Evolutionary conservation across 495 filamentous ascomycete genomes (phyloP).

Genomic region (Hypoxylon subgilvum): DNA sequence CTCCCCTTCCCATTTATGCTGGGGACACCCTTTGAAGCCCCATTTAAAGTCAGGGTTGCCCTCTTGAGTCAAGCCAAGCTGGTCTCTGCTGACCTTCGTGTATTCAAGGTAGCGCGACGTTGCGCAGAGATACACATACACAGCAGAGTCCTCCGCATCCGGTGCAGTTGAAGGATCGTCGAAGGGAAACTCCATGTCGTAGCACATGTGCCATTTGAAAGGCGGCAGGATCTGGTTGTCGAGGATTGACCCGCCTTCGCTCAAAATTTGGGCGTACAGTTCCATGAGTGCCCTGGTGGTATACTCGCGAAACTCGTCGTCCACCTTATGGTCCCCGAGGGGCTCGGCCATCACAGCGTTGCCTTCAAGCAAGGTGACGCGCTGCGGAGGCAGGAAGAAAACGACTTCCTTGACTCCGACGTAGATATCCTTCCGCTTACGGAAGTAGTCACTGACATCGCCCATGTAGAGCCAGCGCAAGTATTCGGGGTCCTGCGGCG

Average conservation of each 20-base stretch:
- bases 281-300: neutral
- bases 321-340: neutral
- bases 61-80: neutral
- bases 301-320: neutral
- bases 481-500: neutral
- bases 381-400: neutral
- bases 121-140: neutral
- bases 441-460: neutral
- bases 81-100: neutral
- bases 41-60: neutral
- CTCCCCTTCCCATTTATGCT: neutral
- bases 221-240: neutral
- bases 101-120: neutral
- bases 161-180: neutral
- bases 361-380: neutral
- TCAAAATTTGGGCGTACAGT: neutral
- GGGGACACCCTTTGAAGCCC: neutral
- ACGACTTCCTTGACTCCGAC: neutral
- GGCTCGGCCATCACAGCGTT: neutral
- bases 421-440: neutral
- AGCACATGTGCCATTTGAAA: neutral
- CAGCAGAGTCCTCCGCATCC: neutral
- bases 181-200: neutral
- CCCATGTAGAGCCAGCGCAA: neutral
- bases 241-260: neutral